Conservation (phyloP, 768 basidiomycete genomes). For the Paxillus involutus region DNA sequence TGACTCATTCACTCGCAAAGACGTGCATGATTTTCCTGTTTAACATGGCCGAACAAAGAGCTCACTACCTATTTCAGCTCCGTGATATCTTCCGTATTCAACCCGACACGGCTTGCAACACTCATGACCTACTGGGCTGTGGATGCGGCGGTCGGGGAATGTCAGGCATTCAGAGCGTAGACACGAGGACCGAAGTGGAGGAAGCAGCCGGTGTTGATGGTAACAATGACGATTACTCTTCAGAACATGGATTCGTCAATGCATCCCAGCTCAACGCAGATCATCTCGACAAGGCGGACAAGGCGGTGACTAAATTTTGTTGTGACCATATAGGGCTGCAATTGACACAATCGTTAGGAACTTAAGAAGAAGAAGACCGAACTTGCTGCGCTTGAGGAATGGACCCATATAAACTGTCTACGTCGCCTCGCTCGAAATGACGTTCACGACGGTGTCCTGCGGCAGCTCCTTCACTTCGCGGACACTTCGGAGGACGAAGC, state of each 20-base stretch:
- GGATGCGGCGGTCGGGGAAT: slow-evolving; percentile 46
- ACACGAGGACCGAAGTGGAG: slow-evolving; percentile 17
- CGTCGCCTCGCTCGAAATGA: slow-evolving; percentile 40
- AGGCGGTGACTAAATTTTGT: slow-evolving; percentile 42
- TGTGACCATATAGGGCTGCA: not conserved
- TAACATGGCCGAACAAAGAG: not conserved
- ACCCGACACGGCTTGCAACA: slow-evolving; percentile 77
- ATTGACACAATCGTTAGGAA: slow-evolving; percentile 42
- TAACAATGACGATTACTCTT: slow-evolving; percentile 29
- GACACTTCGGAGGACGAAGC: slow-evolving; percentile 13
- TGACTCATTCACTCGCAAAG: slow-evolving; percentile 85
- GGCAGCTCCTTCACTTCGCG: slow-evolving; percentile 38
- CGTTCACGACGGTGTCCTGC: slow-evolving; percentile 68
- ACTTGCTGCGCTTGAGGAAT: slow-evolving; percentile 73
- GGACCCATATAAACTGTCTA: slow-evolving; percentile 84
- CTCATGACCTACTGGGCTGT: slow-evolving; percentile 90
- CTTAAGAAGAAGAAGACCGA: slow-evolving; percentile 64
- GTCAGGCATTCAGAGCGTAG: not conserved
- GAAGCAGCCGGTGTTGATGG: slow-evolving; percentile 29
- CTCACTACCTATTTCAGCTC: slow-evolving; percentile 48
- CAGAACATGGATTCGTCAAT: slow-evolving; percentile 52
- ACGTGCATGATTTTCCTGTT: slow-evolving; percentile 48
- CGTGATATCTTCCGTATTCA: slow-evolving; percentile 92
- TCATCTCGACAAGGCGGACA: slow-evolving; percentile 46
- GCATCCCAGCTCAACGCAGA: slow-evolving; percentile 61